A percentile compares a stretch with the other conserved stretches of the same genome.
phyloP scores from a whole-genome alignment of 768 basidiomycete genomes.

The Gautieria morchelliformis region DNA sequence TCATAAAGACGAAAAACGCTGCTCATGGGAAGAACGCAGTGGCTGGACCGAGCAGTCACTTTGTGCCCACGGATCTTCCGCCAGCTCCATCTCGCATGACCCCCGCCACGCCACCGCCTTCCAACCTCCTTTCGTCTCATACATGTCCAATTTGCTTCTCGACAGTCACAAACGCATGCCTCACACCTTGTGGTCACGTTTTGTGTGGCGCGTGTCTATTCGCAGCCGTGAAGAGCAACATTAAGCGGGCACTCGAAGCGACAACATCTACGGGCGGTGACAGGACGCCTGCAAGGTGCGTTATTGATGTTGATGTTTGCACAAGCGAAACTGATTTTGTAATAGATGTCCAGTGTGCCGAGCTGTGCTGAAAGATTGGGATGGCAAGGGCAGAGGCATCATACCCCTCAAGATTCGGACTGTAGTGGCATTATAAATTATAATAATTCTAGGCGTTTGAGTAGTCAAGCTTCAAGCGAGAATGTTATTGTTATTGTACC shows the following conservation, averaged over 20 bases:
- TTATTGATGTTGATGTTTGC: not conserved
- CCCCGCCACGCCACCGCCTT: not conserved
- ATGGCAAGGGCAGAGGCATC: slow-evolving; percentile 60
- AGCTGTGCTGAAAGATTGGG: slow-evolving; percentile 57
- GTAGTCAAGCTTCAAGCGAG: not conserved
- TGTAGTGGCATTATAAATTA: not conserved
- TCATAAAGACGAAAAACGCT: not conserved
- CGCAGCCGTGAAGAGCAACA: slow-evolving; percentile 54
- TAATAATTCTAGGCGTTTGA: not conserved
- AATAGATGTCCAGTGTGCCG: slow-evolving; percentile 63
- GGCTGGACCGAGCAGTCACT: not conserved
- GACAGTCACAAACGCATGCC: slow-evolving; percentile 61
- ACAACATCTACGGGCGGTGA: not conserved
- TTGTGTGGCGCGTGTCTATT: slow-evolving; percentile 72
- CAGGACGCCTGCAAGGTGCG: slow-evolving; percentile 26
- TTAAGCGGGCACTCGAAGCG: slow-evolving; percentile 34
- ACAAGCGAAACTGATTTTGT: not conserved
- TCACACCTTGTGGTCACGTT: slow-evolving; percentile 76
- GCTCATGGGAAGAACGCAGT: not conserved
- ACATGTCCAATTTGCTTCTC: slow-evolving; percentile 76
- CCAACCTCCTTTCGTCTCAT: slow-evolving; percentile 44
- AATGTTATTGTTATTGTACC: too few species aligned
- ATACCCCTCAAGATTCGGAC: slow-evolving; percentile 20
- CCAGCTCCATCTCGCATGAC: not conserved
- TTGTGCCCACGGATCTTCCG: not conserved